Conservation (phyloP, 768 basidiomycete genomes). For the Rhizopogon vesiculosus region DNA sequence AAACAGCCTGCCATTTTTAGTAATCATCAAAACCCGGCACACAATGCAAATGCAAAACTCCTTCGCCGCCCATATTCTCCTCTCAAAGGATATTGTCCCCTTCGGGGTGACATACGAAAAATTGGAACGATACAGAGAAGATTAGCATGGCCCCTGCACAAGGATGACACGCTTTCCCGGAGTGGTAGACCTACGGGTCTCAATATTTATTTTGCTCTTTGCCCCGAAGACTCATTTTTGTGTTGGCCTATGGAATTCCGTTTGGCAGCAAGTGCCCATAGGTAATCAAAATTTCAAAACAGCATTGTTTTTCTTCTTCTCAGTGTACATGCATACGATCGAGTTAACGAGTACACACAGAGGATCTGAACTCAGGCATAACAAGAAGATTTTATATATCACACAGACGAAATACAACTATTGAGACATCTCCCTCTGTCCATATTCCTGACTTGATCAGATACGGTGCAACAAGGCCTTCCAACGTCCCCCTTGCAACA, state of each 20-base stretch:
- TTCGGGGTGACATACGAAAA: slow-evolving; percentile 96
- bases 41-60: background rate
- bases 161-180: slow-evolving; percentile 99
- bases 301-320: too few species aligned
- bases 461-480: background rate
- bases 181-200: slow-evolving; percentile 64
- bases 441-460: too few species aligned
- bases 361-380: too few species aligned
- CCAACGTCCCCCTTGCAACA: background rate
- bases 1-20: background rate
- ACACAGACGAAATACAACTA: too few species aligned
- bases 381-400: too few species aligned
- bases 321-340: too few species aligned
- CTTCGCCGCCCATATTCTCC: background rate
- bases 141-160: slow-evolving; percentile 99
- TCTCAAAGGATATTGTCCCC: slow-evolving; percentile 44
- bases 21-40: background rate
- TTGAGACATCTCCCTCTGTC: too few species aligned
- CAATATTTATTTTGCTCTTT: slow-evolving; percentile 30
- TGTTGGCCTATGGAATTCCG: background rate
- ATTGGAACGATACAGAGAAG: slow-evolving; percentile 99
- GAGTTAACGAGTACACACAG: too few species aligned
- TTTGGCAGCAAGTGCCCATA: too few species aligned
- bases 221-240: too few species aligned
- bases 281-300: too few species aligned